These are phyloP conservation scores for Penicillium sp. DNA, from an alignment of 2,329 filamentous ascomycete genomes.

Conservation along the genomic window DNA sequence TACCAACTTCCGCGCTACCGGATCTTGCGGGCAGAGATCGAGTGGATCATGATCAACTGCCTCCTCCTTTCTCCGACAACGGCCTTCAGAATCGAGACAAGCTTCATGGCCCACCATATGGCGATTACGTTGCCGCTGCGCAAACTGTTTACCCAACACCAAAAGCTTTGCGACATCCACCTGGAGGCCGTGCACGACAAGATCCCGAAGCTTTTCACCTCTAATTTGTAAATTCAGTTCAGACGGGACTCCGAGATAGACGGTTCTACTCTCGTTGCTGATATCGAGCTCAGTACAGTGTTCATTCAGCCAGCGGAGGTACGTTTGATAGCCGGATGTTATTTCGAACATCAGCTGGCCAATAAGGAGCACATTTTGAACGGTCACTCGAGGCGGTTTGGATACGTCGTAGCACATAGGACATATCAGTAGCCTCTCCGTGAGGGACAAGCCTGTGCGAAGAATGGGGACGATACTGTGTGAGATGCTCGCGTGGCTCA, in stretches of 20 bases:
- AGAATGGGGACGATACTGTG: constrained; percentile 16
- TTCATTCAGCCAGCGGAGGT: constrained; percentile 21
- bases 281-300: constrained; percentile 12
- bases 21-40: constrained; percentile 23
- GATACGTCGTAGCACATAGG: constrained; percentile 24
- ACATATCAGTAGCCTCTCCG: constrained; percentile 20
- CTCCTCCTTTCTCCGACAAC: constrained; percentile 20
- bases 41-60: constrained; percentile 19
- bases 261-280: constrained; percentile 1
- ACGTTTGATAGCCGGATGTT: constrained; percentile 22
- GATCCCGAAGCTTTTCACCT: constrained; percentile 8
- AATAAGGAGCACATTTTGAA: constrained; percentile 26
- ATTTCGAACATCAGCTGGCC: constrained; percentile 22
- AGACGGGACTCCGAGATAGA: constrained; percentile 10
- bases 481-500: constrained; percentile 14
- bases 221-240: constrained; percentile 11
- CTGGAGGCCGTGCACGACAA: constrained; percentile 13
- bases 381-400: constrained; percentile 22
- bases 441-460: constrained; percentile 11
- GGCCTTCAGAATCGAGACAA: constrained; percentile 20
- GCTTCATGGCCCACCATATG: constrained; percentile 23
- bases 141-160: constrained; percentile 18
- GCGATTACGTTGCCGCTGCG: constrained; percentile 21
- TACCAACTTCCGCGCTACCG: constrained; percentile 17
- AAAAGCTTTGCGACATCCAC: constrained; percentile 15